Conservation (phyloP, 805 yeast species). For the Nakazawaea pomicola region DNA sequence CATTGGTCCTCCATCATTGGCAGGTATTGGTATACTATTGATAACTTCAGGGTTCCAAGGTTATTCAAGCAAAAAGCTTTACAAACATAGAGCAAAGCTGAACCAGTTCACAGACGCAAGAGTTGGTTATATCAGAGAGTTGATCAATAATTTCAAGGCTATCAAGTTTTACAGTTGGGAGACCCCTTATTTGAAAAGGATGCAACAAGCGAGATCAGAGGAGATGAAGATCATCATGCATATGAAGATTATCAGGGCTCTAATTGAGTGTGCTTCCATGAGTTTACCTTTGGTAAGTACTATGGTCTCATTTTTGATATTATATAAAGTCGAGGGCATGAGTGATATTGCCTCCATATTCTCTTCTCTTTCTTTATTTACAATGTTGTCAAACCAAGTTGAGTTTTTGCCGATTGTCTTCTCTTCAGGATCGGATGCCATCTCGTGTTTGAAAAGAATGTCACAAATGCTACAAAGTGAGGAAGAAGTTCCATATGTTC, state of each 20-base stretch:
- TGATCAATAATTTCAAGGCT: conserved; percentile 68
- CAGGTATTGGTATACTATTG: conserved; percentile 37
- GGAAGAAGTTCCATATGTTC: conserved; percentile 58
- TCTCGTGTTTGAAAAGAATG: background rate
- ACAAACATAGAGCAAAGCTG: conserved; percentile 29
- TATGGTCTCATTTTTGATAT: conserved; percentile 43
- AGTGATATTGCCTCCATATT: conserved; percentile 59
- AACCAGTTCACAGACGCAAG: conserved; percentile 62
- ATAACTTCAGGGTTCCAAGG: conserved; percentile 31
- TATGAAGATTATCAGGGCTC: conserved; percentile 61
- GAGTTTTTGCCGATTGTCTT: no score
- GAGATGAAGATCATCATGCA: conserved; percentile 60
- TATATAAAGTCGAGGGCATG: conserved; percentile 27
- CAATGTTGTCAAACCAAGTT: no score
- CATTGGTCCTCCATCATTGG: conserved; percentile 35
- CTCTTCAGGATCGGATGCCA: background rate
- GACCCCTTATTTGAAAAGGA: conserved; percentile 57
- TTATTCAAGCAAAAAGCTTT: conserved; percentile 29
- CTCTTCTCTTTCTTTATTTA: conserved; percentile 65
- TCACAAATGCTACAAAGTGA: no score
- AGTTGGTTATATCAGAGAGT: conserved; percentile 71
- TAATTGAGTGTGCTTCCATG: conserved; percentile 58
- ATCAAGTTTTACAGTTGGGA: conserved; percentile 94
- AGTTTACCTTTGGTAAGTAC: conserved; percentile 71
- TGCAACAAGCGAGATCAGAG: conserved; percentile 47